Base-by-base conservation (phyloP, 2,329 filamentous ascomycete genomes). In the Fusarium buharicum region DNA sequence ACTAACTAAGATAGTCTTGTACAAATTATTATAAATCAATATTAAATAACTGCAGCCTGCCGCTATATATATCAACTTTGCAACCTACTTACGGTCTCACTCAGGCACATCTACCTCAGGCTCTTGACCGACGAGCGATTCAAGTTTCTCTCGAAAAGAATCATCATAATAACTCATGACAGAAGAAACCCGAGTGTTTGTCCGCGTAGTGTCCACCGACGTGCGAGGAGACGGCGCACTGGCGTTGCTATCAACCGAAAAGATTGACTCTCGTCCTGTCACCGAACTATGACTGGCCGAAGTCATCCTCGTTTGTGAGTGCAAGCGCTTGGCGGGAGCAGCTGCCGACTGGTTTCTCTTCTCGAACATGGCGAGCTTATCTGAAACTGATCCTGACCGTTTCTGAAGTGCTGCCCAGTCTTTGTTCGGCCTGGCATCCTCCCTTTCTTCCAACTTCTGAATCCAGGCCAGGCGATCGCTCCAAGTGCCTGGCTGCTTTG, bases 81-180 rank as follows among this genome's bases (percentile, higher is more conserved):
- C n/a, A n/a, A n/a, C n/a, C n/a, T n/a, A n/a, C n/a, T n/a, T n/a
- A n/a, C n/a, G n/a, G n/a, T n/a, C n/a, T n/a, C n/a, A n/a, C n/a
- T n/a, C n/a, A n/a, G n/a, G n/a, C n/a, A n/a, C n/a, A n/a, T n/a
- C n/a, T n/a, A n/a, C 4, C 7, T 37, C 38, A 30, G 55, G 28
- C 37, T 60, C 57, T 47, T 60, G 55, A 0, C 43, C 55, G 12
- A 60, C 55, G 4, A 60, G 50, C 7, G 55, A 49, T n/a, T 60
- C 57, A 2, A 60, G 55, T 34, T 60, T 60, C 43, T 60, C 55
- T 16, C 57, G 55, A 12, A 60, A 60, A 3, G 57, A 55, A 27
- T 60, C 57, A 10, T 60, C 57, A 5, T 60, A 60, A 24, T 60
- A 55, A 14, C 57, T 60, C 57, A 60, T 60, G 13, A 60, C 57